Evolutionary conservation across 1,139 yeast species (phyloP).

Genomic region (Yamadazyma taylorii): DNA sequence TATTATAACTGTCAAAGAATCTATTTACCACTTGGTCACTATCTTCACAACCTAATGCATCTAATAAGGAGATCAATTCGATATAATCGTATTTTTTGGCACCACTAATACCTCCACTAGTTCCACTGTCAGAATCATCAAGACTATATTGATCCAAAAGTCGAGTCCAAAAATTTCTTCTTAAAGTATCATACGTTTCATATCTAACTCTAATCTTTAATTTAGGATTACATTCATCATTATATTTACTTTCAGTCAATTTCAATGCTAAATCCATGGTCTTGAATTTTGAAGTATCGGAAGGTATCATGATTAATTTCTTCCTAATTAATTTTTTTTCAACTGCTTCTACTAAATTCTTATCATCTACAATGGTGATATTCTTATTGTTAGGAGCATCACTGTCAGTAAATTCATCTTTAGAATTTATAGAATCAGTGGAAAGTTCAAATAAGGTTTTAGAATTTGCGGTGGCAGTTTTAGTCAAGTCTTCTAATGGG

Average conservation of each 20-base stretch:
- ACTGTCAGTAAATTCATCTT: constrained; percentile 16
- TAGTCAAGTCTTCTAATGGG: constrained; percentile 48
- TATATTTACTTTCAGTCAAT: constrained; percentile 32
- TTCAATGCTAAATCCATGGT: constrained; percentile 42
- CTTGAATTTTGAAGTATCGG: constrained; percentile 44
- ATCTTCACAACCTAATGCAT: constrained; percentile 60
- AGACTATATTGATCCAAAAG: constrained; percentile 52
- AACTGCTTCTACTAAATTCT: constrained; percentile 28
- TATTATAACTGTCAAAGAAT: constrained; percentile 45
- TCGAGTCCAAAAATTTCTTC: constrained; percentile 70
- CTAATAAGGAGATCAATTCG: constrained; percentile 59
- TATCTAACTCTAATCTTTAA: constrained; percentile 64
- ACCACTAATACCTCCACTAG: too few species aligned
- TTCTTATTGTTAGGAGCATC: constrained; percentile 13
- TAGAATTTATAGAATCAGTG: constrained; percentile 4
- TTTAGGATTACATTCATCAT: constrained; percentile 49
- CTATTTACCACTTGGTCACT: constrained; percentile 45
- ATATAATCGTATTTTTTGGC: constrained; percentile 42
- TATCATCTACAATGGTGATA: constrained; percentile 26
- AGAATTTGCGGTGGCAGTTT: constrained; percentile 18
- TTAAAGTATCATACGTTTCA: constrained; percentile 63
- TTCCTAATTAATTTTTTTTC: constrained; percentile 31
- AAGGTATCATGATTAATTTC: constrained; percentile 26
- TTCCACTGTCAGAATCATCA: constrained; percentile 30
- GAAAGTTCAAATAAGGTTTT: constrained; percentile 8